phyloP scores from a whole-genome alignment of 352 stramenopile species.

The Lagenidium giganteum region DNA sequence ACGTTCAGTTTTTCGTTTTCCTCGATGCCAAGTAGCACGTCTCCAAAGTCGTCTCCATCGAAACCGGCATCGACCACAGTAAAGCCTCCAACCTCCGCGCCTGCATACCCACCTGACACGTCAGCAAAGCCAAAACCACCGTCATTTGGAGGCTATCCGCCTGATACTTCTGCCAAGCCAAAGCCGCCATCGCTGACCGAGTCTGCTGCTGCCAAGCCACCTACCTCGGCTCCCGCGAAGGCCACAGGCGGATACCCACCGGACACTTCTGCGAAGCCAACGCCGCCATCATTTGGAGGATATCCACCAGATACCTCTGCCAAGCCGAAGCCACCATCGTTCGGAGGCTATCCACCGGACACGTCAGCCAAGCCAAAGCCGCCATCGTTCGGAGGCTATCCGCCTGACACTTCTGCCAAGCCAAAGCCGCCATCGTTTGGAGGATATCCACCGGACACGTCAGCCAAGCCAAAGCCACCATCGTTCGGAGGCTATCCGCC shows the following conservation, averaged over 20 bases:
- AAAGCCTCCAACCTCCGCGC: neutral
- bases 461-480: slow-evolving; percentile 20
- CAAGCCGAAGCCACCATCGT: slow-evolving; percentile 19
- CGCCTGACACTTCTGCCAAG: too few species aligned
- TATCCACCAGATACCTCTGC: slow-evolving; percentile 38
- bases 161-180: slow-evolving; percentile 1
- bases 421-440: too few species aligned
- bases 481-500: slow-evolving; percentile 4
- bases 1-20: slow-evolving; percentile 40
- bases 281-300: slow-evolving; percentile 19
- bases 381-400: slow-evolving; percentile 20
- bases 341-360: neutral
- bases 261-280: slow-evolving; percentile 26
- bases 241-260: slow-evolving; percentile 28
- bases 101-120: slow-evolving; percentile 5
- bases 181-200: slow-evolving; percentile 19
- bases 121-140: slow-evolving; percentile 19
- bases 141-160: slow-evolving; percentile 5
- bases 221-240: neutral
- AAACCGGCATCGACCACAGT: neutral
- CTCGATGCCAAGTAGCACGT: neutral
- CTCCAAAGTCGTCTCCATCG: neutral
- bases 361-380: slow-evolving; percentile 12
- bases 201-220: neutral
- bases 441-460: slow-evolving; percentile 8